These are phyloP conservation scores for Pestalotiopsis fici DNA, from an alignment of 2,329 filamentous ascomycete species.

Conservation along the genomic window DNA sequence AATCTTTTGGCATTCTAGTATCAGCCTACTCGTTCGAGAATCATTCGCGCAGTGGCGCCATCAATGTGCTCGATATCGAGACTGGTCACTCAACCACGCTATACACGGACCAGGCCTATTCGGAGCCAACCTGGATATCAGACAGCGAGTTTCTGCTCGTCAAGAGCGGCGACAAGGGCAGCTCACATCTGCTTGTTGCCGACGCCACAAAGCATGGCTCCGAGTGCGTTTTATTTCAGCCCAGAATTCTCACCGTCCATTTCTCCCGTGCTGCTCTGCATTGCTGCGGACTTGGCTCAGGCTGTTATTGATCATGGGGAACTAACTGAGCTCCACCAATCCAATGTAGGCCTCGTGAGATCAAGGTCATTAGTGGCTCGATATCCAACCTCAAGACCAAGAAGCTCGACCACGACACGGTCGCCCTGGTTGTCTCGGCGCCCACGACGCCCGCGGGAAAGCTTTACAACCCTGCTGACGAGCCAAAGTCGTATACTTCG, in stretches of 20 bases:
- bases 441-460: constrained; percentile 68
- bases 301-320: neutral
- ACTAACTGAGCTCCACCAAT: neutral
- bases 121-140: constrained; percentile 76
- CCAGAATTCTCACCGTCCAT: too few relatives aligned
- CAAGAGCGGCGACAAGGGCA: constrained; percentile 48
- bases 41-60: constrained; percentile 69
- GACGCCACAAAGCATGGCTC: constrained; percentile 34
- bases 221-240: constrained; percentile 33
- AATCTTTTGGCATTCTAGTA: too few relatives aligned
- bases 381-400: constrained; percentile 63
- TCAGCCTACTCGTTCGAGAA: constrained; percentile 80
- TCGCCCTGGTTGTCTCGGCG: constrained; percentile 62
- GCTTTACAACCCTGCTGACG: constrained; percentile 66
- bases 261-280: neutral
- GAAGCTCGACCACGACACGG: constrained; percentile 45
- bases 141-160: constrained; percentile 62
- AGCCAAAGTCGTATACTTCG: constrained; percentile 60
- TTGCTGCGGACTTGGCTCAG: neutral
- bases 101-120: constrained; percentile 63
- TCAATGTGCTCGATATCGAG: constrained; percentile 69
- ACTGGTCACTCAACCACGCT: constrained; percentile 67
- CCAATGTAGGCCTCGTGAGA: constrained; percentile 38
- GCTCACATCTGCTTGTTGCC: constrained; percentile 46
- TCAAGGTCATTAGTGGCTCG: constrained; percentile 50